Evolutionary conservation across 2,329 filamentous ascomycete species (phyloP).

Genomic region (Chaetothyriales sp.): DNA sequence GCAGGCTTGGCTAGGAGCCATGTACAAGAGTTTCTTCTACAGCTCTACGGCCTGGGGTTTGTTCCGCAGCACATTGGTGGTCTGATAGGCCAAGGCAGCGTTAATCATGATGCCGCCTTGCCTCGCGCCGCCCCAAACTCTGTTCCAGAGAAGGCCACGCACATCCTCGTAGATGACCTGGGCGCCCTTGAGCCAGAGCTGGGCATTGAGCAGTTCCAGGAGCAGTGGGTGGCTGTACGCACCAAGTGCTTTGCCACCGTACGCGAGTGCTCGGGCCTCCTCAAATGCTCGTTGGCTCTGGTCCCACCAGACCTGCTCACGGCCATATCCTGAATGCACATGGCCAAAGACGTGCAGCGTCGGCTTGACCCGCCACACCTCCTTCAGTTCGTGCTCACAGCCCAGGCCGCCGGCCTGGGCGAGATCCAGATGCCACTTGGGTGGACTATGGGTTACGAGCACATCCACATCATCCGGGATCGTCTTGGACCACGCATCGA

Average conservation of each 20-base stretch:
- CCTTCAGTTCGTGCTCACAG: slow-evolving; percentile 55
- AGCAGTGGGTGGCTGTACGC: slow-evolving; percentile 20
- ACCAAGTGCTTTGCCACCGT: slow-evolving; percentile 17
- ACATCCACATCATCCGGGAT: slow-evolving; percentile 63
- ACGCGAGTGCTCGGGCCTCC: slow-evolving; percentile 36
- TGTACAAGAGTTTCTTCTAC: slow-evolving; percentile 6
- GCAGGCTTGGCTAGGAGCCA: not conserved
- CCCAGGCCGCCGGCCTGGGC: slow-evolving; percentile 46
- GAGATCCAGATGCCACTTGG: slow-evolving; percentile 53
- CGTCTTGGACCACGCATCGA: slow-evolving; percentile 58
- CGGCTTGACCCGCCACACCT: slow-evolving; percentile 62
- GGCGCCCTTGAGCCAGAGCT: slow-evolving; percentile 39
- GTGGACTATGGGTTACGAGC: slow-evolving; percentile 68
- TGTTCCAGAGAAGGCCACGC: slow-evolving; percentile 45
- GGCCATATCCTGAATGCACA: slow-evolving; percentile 62
- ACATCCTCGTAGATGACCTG: slow-evolving; percentile 40
- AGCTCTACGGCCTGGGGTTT: slow-evolving; percentile 26
- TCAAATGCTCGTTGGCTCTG: slow-evolving; percentile 59
- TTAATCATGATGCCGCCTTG: slow-evolving; percentile 45
- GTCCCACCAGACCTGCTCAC: slow-evolving; percentile 60
- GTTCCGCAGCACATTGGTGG: slow-evolving; percentile 25
- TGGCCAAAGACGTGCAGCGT: slow-evolving; percentile 74
- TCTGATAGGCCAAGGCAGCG: slow-evolving; percentile 40
- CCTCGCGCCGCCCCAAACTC: slow-evolving; percentile 42
- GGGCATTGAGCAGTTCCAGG: slow-evolving; percentile 25